Base-by-base conservation (phyloP, 345 rosid species). In the Eucalyptus albens region DNA sequence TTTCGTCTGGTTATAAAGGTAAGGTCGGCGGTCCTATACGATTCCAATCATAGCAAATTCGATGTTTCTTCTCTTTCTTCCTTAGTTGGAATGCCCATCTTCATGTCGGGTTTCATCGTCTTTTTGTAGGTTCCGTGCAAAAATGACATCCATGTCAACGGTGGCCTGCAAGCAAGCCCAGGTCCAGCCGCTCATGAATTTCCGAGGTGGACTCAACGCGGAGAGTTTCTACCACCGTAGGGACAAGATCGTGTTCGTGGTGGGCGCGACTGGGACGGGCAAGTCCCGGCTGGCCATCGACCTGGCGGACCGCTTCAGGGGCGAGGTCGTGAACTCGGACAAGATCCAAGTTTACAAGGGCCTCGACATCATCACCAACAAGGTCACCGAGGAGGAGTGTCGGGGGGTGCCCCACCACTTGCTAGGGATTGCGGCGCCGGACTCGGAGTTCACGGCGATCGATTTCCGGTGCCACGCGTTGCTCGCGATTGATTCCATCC, bases 371-470 rank as follows among this genome's bases (percentile, higher is more conserved):
- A 86, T 90, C 62, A 92, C 93, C 26, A 93, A 93, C 87, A 92
- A 93, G 90, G 90, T 91, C 19, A 72, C 87, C 8, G 89, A 87
- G 27, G 90, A 77, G 42, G 92, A 92, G 87, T 87, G 92, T n/a
- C 91, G 88, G 7, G 94, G 93, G 31, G 91, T 92, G 7, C 92
- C 94, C 49, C 94, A 93, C 55, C 94, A 93, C 83, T 62, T 93
- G 59, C 91, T 93, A 13, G 93, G 94, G 11, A 29, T 91, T 4
- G 31, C 51, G 2, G 92, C 87, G 44, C 92, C 94, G 21, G 88
- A 90, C 33, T 88, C 89, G 1, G 90, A 91, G 21, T 92, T 92
- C 87, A 92, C 91, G 5, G 88, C 88, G 4, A 42, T 47, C 4
- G 94, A 92, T 72, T 93, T 91, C 83, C 56, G 91, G 86, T 50